Evolutionary conservation across 2,329 filamentous ascomycete species (phyloP).

Genomic region (Alternaria ethzedia): DNA sequence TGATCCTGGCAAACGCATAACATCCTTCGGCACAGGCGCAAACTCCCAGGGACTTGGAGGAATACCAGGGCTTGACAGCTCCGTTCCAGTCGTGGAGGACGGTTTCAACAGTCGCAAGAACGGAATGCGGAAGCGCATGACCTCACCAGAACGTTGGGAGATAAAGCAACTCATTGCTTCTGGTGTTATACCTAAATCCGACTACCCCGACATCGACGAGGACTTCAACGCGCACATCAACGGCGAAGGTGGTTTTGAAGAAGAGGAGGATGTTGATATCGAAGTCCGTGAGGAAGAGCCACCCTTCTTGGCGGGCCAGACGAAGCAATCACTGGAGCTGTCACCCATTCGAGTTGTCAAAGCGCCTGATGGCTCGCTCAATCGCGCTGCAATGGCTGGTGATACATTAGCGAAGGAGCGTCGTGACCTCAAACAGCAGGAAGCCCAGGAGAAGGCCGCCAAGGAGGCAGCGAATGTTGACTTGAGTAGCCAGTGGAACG

Average conservation of each 20-base stretch:
- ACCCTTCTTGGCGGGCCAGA: constrained; percentile 93
- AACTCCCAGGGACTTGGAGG: constrained; percentile 85
- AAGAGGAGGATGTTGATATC: constrained; percentile 97
- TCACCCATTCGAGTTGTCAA: constrained; percentile 97
- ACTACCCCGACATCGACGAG: constrained; percentile 93
- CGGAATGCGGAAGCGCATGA: constrained; percentile 86
- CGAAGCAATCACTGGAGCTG: constrained; percentile 91
- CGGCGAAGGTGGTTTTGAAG: constrained; percentile 84
- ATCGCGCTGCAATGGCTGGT: constrained; percentile 93
- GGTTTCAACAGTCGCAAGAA: constrained; percentile 55
- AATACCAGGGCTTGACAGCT: constrained; percentile 53
- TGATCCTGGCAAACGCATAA: constrained; percentile 76
- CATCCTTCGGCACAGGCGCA: constrained; percentile 71
- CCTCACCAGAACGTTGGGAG: constrained; percentile 96
- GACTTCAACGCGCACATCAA: constrained; percentile 88
- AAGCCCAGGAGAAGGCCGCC: constrained; percentile 78
- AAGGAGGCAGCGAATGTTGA: constrained; percentile 80
- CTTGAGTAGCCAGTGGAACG: constrained; percentile 90
- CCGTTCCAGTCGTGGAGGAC: constrained; percentile 69
- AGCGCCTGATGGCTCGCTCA: constrained; percentile 96
- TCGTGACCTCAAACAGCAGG: constrained; percentile 85
- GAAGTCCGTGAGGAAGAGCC: constrained; percentile 96
- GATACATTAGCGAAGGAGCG: constrained; percentile 88
- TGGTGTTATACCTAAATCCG: constrained; percentile 87
- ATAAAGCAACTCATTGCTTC: constrained; percentile 96